These are phyloP conservation scores for Rubia occidens DNA, from an alignment of 305 asterid species.

Conservation along the genomic window DNA sequence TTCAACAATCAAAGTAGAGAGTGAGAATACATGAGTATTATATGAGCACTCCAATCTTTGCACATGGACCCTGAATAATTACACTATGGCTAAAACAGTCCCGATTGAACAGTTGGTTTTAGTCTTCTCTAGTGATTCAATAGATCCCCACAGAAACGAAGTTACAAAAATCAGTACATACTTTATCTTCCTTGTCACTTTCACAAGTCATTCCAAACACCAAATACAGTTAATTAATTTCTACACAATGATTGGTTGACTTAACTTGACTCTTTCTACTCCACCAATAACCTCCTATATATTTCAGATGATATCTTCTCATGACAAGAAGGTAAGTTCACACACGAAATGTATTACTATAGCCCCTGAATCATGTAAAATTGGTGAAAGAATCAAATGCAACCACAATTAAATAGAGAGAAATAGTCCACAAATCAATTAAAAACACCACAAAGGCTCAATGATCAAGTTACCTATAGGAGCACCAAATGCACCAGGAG, in stretches of 20 bases:
- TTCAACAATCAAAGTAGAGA: background rate
- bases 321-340: background rate
- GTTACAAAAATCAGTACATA: background rate
- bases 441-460: background rate
- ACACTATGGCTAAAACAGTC: background rate
- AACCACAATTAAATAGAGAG: background rate
- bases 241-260: background rate
- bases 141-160: background rate
- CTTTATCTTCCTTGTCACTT: background rate
- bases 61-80: background rate
- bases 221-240: background rate
- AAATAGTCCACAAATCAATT: background rate
- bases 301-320: background rate
- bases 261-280: background rate
- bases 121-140: background rate
- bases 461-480: slow-evolving; percentile 50
- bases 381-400: background rate
- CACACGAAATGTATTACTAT: background rate
- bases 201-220: background rate
- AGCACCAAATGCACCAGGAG: slow-evolving; percentile 88
- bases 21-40: too few species aligned
- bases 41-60: background rate
- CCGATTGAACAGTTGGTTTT: background rate
- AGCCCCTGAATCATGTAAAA: background rate
- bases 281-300: background rate